Evolutionary conservation across 495 filamentous ascomycete species (phyloP).

Genomic region (Pseudoneurospora amorphoporcata): DNA sequence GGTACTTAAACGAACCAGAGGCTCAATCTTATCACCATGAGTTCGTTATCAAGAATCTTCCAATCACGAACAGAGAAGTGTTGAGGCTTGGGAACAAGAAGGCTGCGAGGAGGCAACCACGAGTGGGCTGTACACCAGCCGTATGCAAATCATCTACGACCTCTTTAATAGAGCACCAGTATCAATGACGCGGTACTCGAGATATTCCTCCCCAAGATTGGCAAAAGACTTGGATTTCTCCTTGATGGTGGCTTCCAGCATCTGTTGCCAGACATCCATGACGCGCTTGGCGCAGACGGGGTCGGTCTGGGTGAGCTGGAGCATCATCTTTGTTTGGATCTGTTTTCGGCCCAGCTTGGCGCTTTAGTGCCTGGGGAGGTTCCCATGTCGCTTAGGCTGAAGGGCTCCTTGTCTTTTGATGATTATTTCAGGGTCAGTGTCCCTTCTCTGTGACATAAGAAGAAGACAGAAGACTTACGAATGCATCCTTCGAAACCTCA

Average conservation of each 20-base stretch:
- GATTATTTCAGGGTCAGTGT: background rate
- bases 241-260: background rate
- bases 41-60: too few species aligned
- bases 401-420: background rate
- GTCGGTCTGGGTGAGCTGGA: background rate
- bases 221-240: background rate
- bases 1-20: too few species aligned
- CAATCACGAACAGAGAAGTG: too few species aligned
- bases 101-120: too few species aligned
- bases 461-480: background rate
- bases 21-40: too few species aligned
- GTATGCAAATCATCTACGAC: too few species aligned
- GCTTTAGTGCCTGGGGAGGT: background rate
- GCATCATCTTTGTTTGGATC: background rate
- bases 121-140: too few species aligned
- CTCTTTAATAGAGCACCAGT: too few species aligned
- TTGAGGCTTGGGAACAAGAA: too few species aligned
- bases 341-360: background rate
- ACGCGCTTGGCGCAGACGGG: background rate
- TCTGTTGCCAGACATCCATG: background rate
- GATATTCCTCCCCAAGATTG: background rate
- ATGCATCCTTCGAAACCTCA: background rate
- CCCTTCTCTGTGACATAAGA: background rate
- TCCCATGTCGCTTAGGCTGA: background rate
- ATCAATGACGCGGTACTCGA: background rate